phyloP scores from a whole-genome alignment of 2,329 filamentous ascomycete species.

The Phaeosphaeria sp. region DNA sequence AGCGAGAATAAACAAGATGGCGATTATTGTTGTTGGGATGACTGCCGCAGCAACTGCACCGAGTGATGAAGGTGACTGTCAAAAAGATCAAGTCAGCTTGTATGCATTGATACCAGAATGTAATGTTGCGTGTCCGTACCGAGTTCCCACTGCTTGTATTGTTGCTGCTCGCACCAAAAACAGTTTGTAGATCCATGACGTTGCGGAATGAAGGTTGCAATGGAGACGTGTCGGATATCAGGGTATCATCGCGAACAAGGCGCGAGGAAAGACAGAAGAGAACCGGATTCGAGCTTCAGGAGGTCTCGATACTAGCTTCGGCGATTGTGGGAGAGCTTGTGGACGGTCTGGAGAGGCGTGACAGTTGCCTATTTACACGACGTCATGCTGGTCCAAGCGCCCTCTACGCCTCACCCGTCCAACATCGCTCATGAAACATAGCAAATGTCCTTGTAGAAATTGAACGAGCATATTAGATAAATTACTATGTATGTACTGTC shows the following conservation, averaged over 20 bases:
- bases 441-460: not conserved
- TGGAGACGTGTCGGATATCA: not conserved
- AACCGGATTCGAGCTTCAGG: not conserved
- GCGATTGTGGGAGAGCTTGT: not conserved
- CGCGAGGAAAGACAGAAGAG: not conserved
- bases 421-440: not conserved
- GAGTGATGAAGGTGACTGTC: conserved; percentile 42
- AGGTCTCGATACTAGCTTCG: not conserved
- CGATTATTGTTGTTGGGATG: conserved; percentile 41
- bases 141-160: conserved; percentile 19
- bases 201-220: not conserved
- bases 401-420: not conserved
- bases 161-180: conserved; percentile 19
- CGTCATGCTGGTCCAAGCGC: not conserved
- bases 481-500: not conserved
- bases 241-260: conserved; percentile 4
- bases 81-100: conserved; percentile 10
- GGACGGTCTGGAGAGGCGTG: not conserved
- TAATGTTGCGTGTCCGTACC: conserved; percentile 16
- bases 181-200: conserved; percentile 24
- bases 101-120: not conserved
- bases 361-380: not conserved
- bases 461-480: not conserved
- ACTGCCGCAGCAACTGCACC: conserved; percentile 44
- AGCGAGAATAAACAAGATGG: conserved; percentile 34